Evolutionary conservation across 352 stramenopile genomes (phyloP), one percentile per base, ranked within the genome.

Genomic region (Pythium utonaiense): DNA sequence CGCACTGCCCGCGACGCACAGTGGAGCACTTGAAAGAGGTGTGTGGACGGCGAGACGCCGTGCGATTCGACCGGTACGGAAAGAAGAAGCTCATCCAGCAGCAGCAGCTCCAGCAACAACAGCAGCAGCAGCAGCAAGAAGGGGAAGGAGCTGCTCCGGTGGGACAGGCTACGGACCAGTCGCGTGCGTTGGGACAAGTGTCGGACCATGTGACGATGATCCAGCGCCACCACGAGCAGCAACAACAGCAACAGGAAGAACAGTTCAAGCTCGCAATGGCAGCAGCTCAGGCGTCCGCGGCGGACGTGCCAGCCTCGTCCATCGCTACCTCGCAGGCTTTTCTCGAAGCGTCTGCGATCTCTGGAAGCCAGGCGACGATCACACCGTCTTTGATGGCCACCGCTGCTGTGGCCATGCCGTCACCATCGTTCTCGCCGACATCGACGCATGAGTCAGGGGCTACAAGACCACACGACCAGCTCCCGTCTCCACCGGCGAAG

Each of bases 1-100:
- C 69, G 7, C 81, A 84, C 58, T 92, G 80, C 44, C 82, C 84
- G n/a, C 65, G 71, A 22, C 77, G 79, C 45, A 69, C 92, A 12
- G 67, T 92, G 16, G 78, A 84, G 17, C 64, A 73, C 34, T 44
- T 94, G n/a, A 80, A 76, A 52, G 78, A 86, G 36, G 67, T 86
- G 22, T 90, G 76, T 25, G 68, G 66, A 16, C 72, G 64, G 0
- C 77, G 80, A 38, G 78, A 88, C 30, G 69, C 71, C 22, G 58
- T 70, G 48, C 69, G 72, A 3, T 71, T 70, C 30, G 74, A 77
- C 34, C 69, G 69, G 33, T 71, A 70, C 12, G 47, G 62, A 10
- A 71, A 76, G 51, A 72, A 71, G 50, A 80, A 75, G 30, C 24
- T 57, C 1, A 45, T 67, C 22, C 68, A 69, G 25, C 62, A 33